These are phyloP conservation scores for Meira miltonrushii DNA, from an alignment of 1,284 basidiomycete genomes.

Conservation along the genomic window DNA sequence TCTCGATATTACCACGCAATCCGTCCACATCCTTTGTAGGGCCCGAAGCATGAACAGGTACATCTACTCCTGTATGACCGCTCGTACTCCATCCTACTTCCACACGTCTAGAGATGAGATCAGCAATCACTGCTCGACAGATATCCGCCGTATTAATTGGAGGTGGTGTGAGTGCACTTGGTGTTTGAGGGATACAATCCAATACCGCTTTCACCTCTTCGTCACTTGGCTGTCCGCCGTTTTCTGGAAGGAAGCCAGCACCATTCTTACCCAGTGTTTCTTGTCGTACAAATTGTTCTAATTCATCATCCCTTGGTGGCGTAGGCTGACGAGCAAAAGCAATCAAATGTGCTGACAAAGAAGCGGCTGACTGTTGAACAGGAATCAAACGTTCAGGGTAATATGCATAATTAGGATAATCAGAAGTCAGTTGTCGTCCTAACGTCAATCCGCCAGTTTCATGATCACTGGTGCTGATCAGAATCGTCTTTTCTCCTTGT, in stretches of 20 bases:
- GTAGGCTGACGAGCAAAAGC: conserved; percentile 20
- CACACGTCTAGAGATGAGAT: conserved; percentile 20
- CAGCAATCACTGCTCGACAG: background rate
- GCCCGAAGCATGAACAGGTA: conserved; percentile 53
- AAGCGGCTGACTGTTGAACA: conserved; percentile 49
- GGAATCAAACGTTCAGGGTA: conserved; percentile 51
- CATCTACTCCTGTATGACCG: conserved; percentile 53
- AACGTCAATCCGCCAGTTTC: conserved; percentile 54
- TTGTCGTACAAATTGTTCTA: conserved; percentile 21
- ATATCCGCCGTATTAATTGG: conserved; percentile 16
- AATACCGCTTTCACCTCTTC: conserved; percentile 25
- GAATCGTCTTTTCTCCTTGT: conserved; percentile 36
- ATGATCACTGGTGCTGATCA: conserved; percentile 54
- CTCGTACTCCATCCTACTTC: conserved; percentile 38
- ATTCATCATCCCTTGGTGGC: conserved; percentile 12
- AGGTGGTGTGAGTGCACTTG: conserved; percentile 24
- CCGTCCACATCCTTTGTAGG: conserved; percentile 21
- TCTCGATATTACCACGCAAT: conserved; percentile 51
- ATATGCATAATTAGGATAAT: conserved; percentile 50
- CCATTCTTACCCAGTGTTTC: conserved; percentile 28
- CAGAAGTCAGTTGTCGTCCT: conserved; percentile 47
- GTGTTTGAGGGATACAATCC: conserved; percentile 14
- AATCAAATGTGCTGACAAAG: conserved; percentile 35
- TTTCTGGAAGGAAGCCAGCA: conserved; percentile 19
- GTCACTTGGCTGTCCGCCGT: conserved; percentile 32